Base-by-base conservation (phyloP, 2,329 filamentous ascomycete genomes). In the Cordyceps fumosorosea region DNA sequence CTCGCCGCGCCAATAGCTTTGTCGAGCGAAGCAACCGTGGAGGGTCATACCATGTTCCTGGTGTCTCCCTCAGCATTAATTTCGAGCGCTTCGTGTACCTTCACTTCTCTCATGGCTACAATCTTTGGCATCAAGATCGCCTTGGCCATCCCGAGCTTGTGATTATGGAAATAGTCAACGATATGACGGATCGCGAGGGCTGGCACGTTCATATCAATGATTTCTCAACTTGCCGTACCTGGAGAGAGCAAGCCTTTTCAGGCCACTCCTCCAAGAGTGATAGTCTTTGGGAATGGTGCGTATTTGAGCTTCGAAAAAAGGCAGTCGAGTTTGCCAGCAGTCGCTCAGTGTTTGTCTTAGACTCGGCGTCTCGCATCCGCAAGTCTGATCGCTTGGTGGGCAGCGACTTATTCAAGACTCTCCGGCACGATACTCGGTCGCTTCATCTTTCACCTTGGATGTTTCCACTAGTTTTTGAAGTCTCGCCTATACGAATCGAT, bases 311-410 rank as follows among this genome's bases (percentile, higher is more conserved):
- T 4, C 56, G 12, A 29, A 59, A 32, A 18, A 59, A 59, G 45
- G 56, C 47, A 20, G 8, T 34, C 10, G 24, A 52, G 3, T 58
- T 40, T 18, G 29, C 6, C 12, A 10, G 29, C 22, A 42, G 29
- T 6, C 44, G 45, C 24, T 48, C 29, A 6, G 26, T 50, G 2
- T 26, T 45, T n/a, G 56, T 58, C 7, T 22, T 58, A 14, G 56
- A 58, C n/a, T 37, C 55, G 14, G 55, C 55, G 5, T 58, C 55
- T 5, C 26, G 32, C 2, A 22, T 58, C 29, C 20, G 44, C 55
- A 58, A 58, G 45, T 58, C 55, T 11, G 55, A 58, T 50, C 42
- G 44, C 26, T 32, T 58, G n/a, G n/a, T 32, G 32, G 32, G 48
- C 16, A 59, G 32, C 8, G 18, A 32, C 6, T 6, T 52, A 1